Evolutionary conservation across 495 filamentous ascomycete species (phyloP), one percentile per base, ranked within the genome.

Genomic region (Lophiotrema nucula): DNA sequence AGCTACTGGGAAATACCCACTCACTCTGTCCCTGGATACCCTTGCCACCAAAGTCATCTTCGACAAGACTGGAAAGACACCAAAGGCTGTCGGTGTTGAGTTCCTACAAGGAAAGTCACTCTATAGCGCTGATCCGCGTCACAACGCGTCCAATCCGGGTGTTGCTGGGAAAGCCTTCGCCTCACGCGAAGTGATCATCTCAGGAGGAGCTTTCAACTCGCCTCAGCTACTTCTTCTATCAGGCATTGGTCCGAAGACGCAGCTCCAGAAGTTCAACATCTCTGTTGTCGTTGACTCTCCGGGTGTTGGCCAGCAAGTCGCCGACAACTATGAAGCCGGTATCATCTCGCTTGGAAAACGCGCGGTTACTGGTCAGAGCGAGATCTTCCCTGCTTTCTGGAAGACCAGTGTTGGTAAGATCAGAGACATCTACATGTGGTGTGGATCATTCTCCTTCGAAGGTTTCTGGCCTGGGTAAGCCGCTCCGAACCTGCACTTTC

Each of bases 11-110:
- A 80, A 77, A 59, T 85, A 86, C 58, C 76, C 73, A 0, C 74
- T 88, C 0, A 79, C 83, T n/a, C 73, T 88, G 18, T 74, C 76
- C 8, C 74, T 80, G 1, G 79, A 86, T 62, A 78, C 77, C 39
- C 74, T 84, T 48, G 85, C 79, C 16, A 88, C 85, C 13, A 83
- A 80, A 61, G 69, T 88, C 31, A 62, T 65, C 28, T 85, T 87
- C 53, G 74, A 81, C 51, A 74, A 74, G 21, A 49, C 66, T 2
- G 69, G 61, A 3, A 39, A 13, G 1, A 73, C 71, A 6, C 81
- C 83, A 0, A 71, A 71, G n/a, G 85, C 86, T 8, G 78, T 73
- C 0, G 85, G 85, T 26, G 77, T 89, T 28, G 78, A 84, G 44
- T 88, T 81, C 66, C 77, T 88, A 3, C 73, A 80, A 47, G 85